Evolutionary conservation across 2,329 filamentous ascomycete genomes (phyloP), one percentile per base, ranked within the genome.

Genomic region (Monosporascus sp.): DNA sequence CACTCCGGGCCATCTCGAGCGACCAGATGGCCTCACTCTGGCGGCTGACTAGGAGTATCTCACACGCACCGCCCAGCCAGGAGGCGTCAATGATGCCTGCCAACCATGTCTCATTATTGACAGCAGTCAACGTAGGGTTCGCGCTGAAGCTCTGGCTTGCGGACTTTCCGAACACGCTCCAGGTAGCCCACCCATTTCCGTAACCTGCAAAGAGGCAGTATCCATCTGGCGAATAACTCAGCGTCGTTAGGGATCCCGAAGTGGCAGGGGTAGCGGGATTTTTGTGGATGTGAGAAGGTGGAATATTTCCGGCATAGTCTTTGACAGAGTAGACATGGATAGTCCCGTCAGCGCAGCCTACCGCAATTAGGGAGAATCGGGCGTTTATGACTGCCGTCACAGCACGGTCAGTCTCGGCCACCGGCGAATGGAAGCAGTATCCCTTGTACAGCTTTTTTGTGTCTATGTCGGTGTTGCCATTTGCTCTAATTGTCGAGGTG

Each of bases 171-270:
- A 96, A 99, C 38, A 97, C 94, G 68, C 93, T 97, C 93, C 93
- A 99, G 47, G 86, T 93, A 5, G 89, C 88, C 94, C 94, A 99
- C 1, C 94, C 95, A 54, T 87, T 85, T 63, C 94, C 87, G 65
- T 93, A 97, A 1, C 93, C 94, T 44, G 88, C 91, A 70, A 99
- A 97, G 8, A 99, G 79, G 68, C 92, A 96, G 69, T 97, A 97
- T 19, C 94, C 94, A 69, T 99, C 94, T 0, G 93, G 91, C 1
- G 94, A 97, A 74, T 96, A 99, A 55, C 75, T 84, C 59, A 99
- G 72, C 31, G 85, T 88, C 2, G 83, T 91, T 50, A 97, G 74
- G 14, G 73, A 70, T 0, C 94, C 94, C 1, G 90, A 86, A 17
- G 82, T 80, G 19, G 78, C 72, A 5, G 77, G 71, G 1, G 91